Evolutionary conservation across 2,329 filamentous ascomycete species (phyloP).

Genomic region (Dactylella cylindrospora): DNA sequence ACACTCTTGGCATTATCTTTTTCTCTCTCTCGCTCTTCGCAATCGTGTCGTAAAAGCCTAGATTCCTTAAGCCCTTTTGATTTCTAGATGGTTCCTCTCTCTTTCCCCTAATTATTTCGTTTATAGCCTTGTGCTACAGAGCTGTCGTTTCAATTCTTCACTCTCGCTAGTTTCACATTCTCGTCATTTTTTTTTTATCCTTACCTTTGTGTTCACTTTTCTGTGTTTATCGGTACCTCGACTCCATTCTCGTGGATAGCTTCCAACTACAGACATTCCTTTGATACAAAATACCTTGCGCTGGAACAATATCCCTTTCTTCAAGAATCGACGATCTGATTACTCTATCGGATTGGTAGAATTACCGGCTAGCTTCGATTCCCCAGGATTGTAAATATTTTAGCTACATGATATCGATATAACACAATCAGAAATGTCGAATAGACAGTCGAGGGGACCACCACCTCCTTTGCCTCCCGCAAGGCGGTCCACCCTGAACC

Average conservation of each 20-base stretch:
- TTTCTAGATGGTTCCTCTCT: constrained; percentile 19
- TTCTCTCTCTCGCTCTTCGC: constrained; percentile 16
- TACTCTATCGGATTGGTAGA: too few species aligned
- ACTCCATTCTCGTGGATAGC: background rate
- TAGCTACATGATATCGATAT: constrained; percentile 27
- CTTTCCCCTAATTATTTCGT: too few species aligned
- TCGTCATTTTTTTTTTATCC: background rate
- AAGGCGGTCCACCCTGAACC: constrained; percentile 32
- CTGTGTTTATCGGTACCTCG: background rate
- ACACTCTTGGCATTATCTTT: constrained; percentile 39
- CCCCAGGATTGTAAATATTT: background rate
- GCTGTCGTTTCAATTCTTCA: constrained; percentile 14
- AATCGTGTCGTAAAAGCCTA: constrained; percentile 32
- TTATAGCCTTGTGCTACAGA: too few species aligned
- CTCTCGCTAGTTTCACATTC: constrained; percentile 8
- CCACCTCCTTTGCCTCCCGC: constrained; percentile 37
- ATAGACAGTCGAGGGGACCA: constrained; percentile 27
- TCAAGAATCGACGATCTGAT: too few species aligned
- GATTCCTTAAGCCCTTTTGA: constrained; percentile 3
- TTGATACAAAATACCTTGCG: background rate
- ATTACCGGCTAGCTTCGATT: too few species aligned
- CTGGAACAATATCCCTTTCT: too few species aligned
- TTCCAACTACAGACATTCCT: constrained; percentile 18
- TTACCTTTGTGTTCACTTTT: background rate
- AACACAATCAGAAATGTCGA: constrained; percentile 19